Conservation (phyloP, 1,139 yeast genomes). For the Sugiyamaella japonica region DNA sequence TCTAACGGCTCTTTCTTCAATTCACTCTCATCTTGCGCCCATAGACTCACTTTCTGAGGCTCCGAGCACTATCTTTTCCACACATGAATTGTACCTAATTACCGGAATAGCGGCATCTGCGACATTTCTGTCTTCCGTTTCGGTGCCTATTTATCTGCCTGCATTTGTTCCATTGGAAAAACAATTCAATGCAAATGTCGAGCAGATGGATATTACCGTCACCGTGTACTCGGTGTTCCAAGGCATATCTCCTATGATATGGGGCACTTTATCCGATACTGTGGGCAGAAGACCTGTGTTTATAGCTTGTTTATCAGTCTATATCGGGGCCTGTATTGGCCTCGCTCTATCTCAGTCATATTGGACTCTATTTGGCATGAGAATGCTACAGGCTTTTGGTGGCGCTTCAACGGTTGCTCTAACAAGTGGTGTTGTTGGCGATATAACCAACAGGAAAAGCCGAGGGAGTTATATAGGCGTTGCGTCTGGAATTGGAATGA, state of each 20-base stretch:
- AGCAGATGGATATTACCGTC: constrained; percentile 61
- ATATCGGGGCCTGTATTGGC: constrained; percentile 59
- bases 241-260: constrained; percentile 64
- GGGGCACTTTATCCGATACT: constrained; percentile 59
- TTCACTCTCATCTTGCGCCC: not conserved
- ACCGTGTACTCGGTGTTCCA: constrained; percentile 72
- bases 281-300: constrained; percentile 70
- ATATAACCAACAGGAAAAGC: constrained; percentile 57
- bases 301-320: constrained; percentile 52
- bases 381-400: constrained; percentile 70
- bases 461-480: constrained; percentile 68
- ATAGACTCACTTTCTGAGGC: constrained; percentile 7
- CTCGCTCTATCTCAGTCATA: constrained; percentile 56
- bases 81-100: constrained; percentile 41
- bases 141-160: constrained; percentile 73
- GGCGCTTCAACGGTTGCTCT: constrained; percentile 71
- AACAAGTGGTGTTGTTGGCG: constrained; percentile 66
- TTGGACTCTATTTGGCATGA: constrained; percentile 53
- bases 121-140: constrained; percentile 63
- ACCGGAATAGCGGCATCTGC: constrained; percentile 46
- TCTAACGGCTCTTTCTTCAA: not conserved
- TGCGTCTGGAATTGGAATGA: constrained; percentile 59
- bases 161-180: constrained; percentile 57
- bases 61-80: constrained; percentile 41
- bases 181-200: constrained; percentile 54